Percentiles rank a stretch among this genome's conserved stretches.
These are phyloP conservation scores for Oryza meridionalis DNA, from an alignment of 176 grass and related monocot species.

Conservation along the genomic window DNA sequence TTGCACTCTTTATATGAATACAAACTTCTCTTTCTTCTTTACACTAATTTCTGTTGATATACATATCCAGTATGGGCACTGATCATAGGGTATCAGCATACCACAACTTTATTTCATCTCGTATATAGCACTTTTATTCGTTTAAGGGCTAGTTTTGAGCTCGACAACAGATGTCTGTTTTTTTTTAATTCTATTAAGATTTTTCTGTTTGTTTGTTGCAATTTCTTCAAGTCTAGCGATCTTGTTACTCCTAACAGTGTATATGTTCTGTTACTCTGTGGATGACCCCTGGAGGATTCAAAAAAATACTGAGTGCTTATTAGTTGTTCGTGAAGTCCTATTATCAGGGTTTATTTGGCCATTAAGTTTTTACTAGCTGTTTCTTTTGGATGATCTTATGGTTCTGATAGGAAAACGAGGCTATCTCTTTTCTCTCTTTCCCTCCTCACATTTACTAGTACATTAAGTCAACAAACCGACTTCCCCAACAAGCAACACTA, in stretches of 20 bases:
- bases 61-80: not conserved
- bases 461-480: not conserved
- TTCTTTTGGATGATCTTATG: not conserved
- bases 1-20: not conserved
- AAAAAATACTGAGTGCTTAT: not conserved
- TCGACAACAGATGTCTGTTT: not conserved
- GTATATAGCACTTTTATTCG: not conserved
- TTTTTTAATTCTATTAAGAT: not conserved
- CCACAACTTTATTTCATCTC: not conserved
- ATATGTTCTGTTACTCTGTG: not conserved
- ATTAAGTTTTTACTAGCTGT: not conserved
- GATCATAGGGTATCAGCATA: not conserved
- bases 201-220: constrained; percentile 2
- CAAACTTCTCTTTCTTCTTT: not conserved
- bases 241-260: constrained; percentile 15
- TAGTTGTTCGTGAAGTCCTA: not conserved
- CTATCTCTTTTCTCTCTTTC: not conserved
- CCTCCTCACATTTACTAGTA: not conserved
- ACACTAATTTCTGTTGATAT: not conserved
- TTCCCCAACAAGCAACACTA: not conserved
- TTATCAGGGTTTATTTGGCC: not conserved
- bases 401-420: not conserved
- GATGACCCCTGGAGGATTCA: not conserved
- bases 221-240: constrained; percentile 18
- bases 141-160: not conserved